A percentile compares a stretch with the other conserved stretches of the same genome.
Evolutionary conservation across 73 alveolate genomes (phyloP).

Genomic region (Paramecium octaurelia): DNA sequence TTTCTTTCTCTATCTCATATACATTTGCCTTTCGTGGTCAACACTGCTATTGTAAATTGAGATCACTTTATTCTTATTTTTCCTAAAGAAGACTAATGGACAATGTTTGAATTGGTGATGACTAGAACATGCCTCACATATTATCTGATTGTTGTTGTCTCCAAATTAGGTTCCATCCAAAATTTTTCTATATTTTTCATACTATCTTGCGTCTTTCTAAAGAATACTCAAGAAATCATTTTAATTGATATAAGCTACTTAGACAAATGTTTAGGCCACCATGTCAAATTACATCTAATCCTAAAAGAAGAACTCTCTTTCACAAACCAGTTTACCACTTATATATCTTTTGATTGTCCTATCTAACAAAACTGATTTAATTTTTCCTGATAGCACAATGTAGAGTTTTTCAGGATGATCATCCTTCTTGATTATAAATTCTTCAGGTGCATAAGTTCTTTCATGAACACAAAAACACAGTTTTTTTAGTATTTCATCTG

Average conservation of each 20-base stretch:
- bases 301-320: constrained; percentile 1
- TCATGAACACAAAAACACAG: neutral
- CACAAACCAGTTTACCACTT: neutral
- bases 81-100: neutral
- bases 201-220: neutral
- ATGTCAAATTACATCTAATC: neutral
- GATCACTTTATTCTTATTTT: neutral
- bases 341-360: neutral
- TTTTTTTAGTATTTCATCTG: neutral
- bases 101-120: constrained; percentile 13
- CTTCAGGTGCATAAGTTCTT: constrained; percentile 39
- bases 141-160: neutral
- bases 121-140: neutral
- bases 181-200: neutral
- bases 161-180: neutral
- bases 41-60: neutral
- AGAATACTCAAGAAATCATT: neutral
- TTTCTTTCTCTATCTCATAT: neutral
- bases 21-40: neutral
- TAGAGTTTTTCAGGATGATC: constrained; percentile 11
- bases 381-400: neutral
- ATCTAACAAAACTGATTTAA: neutral
- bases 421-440: neutral
- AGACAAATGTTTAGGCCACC: neutral
- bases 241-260: neutral